Evolutionary conservation across 2,329 filamentous ascomycete species (phyloP).

Genomic region (Grosmannia serpens): DNA sequence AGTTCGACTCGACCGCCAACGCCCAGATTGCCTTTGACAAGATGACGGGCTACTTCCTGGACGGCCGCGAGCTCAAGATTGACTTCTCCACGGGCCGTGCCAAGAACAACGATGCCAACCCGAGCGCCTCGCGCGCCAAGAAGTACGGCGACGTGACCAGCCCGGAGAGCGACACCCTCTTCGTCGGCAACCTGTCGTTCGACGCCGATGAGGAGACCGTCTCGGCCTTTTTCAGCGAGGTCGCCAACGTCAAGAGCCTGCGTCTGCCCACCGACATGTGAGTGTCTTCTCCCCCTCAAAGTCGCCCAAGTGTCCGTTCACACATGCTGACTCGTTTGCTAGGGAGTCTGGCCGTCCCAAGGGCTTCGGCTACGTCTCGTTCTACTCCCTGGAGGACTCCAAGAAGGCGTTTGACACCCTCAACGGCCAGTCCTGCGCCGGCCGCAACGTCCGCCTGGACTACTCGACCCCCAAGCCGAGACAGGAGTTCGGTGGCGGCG

Average conservation of each 20-base stretch:
- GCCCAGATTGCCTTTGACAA: constrained; percentile 27
- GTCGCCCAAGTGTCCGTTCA: no score
- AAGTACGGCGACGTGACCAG: constrained; percentile 70
- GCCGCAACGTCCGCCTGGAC: constrained; percentile 72
- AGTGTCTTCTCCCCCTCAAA: constrained; percentile 19
- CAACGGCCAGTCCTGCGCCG: constrained; percentile 52
- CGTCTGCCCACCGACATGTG: constrained; percentile 77
- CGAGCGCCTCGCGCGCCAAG: constrained; percentile 46
- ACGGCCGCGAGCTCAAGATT: constrained; percentile 25
- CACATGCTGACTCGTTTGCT: constrained; percentile 1
- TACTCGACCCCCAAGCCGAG: constrained; percentile 58
- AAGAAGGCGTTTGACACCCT: constrained; percentile 56
- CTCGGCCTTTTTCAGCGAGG: constrained; percentile 60
- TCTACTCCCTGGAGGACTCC: constrained; percentile 71
- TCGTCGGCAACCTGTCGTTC: constrained; percentile 85
- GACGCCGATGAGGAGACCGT: constrained; percentile 67
- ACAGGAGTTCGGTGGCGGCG: constrained; percentile 38
- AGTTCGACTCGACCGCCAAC: constrained; percentile 55
- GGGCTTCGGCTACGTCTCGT: constrained; percentile 88
- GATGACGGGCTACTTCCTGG: constrained; percentile 24
- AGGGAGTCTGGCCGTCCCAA: constrained; percentile 74
- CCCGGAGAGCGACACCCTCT: constrained; percentile 75
- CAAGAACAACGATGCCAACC: constrained; percentile 32
- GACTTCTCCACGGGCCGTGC: constrained; percentile 25
- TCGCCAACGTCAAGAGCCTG: constrained; percentile 62